These are phyloP conservation scores for Zygosaccharomyces gambellarensis DNA, from an alignment of 805 yeast genomes.

Conservation along the genomic window DNA sequence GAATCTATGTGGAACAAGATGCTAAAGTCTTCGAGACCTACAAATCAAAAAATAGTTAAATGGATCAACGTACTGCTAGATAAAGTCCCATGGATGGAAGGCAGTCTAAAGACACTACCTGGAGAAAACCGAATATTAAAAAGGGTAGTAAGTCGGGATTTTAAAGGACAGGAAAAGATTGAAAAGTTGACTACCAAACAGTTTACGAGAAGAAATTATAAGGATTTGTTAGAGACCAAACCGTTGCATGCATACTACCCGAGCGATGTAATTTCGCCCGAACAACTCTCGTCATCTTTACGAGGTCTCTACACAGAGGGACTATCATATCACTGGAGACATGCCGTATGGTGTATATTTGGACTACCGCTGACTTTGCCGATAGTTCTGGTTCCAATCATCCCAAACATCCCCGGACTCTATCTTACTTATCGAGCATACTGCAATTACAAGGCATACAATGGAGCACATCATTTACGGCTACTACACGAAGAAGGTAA, in stretches of 20 bases:
- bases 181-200: constrained; percentile 18
- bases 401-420: constrained; percentile 91
- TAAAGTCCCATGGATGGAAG: constrained; percentile 75
- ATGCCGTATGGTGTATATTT: constrained; percentile 48
- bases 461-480: constrained; percentile 67
- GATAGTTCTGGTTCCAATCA: constrained; percentile 70
- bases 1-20: constrained; percentile 59
- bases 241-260: constrained; percentile 53
- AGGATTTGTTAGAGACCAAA: constrained; percentile 15
- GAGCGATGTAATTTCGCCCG: constrained; percentile 29
- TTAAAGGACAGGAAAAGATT: constrained; percentile 10
- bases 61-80: constrained; percentile 50
- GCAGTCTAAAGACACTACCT: constrained; percentile 71
- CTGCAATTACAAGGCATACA: constrained; percentile 74
- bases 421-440: constrained; percentile 76
- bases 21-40: constrained; percentile 46
- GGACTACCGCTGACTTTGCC: constrained; percentile 79
- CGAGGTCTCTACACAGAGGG: constrained; percentile 41
- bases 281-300: constrained; percentile 38
- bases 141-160: constrained; percentile 16
- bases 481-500: constrained; percentile 44
- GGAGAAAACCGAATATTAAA: constrained; percentile 52
- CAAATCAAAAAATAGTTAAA: constrained; percentile 57
- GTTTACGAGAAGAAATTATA: constrained; percentile 7
- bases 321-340: constrained; percentile 49